Evolutionary conservation across 495 filamentous ascomycete species (phyloP), one percentile per base, ranked within the genome.

Genomic region (Penicillium cinerascens): DNA sequence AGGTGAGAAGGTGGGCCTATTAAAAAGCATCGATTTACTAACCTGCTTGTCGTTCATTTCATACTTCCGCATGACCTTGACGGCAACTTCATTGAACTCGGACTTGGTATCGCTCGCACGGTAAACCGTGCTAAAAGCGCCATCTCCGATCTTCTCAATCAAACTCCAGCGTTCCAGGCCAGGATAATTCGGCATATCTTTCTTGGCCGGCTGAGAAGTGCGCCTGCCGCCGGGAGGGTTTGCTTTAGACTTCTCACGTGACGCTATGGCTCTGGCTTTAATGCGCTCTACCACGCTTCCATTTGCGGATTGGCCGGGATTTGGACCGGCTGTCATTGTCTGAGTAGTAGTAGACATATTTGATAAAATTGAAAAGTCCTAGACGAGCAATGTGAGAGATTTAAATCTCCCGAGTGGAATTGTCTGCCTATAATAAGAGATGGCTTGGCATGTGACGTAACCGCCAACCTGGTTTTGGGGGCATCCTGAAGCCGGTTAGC

Each of bases 111-210:
- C 54, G 29, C 44, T 26, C 15, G 54, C 54, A 6, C 88, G 82
- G 68, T 96, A 97, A 42, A 97, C 92, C 52, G 95, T 96, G 77
- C 91, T 96, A 78, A 97, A 97, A 37, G 92, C 92, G 42, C 92
- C 92, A 58, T 96, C 92, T 45, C 92, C 92, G 90, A 97, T 96
- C 76, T 96, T 96, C 68, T 96, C 90, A 37, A 92, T 11, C 27
- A 97, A 70, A 43, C 84, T 80, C 84, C 86, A 97, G 59, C 92
- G 77, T 53, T 96, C 92, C 21, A 97, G 75, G 26, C 54, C 54
- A n/a, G 54, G 54, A 15, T 52, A 57, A 11, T 15, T 37, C 6
- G 49, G 40, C 49, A 57, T 57, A 36, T 40, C 36, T 35, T 15
- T 33, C 29, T 8, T 10, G 11, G 4, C 29, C 11, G 3, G 0